These are phyloP conservation scores for Chaetomium sp. DNA, from an alignment of 2,329 filamentous ascomycete species.

Conservation along the genomic window DNA sequence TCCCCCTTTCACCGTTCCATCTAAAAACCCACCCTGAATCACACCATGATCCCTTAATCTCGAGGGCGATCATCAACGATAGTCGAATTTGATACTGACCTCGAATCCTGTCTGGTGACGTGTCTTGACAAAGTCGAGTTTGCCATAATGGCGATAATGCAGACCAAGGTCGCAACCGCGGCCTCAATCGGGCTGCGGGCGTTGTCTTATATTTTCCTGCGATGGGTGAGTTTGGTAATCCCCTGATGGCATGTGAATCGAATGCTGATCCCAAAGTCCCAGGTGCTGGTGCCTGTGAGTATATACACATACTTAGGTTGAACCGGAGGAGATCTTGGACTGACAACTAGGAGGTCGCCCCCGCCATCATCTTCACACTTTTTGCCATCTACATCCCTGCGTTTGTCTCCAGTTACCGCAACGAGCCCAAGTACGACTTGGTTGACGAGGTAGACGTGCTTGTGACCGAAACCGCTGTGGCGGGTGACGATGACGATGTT, in stretches of 20 bases:
- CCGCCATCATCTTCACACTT: conserved; percentile 56
- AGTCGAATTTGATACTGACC: not conserved
- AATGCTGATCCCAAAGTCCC: conserved; percentile 22
- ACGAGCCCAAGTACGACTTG: conserved; percentile 59
- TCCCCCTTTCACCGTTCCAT: not conserved
- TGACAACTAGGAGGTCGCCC: conserved; percentile 31
- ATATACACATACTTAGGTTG: not conserved
- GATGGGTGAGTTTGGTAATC: conserved; percentile 55
- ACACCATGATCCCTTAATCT: not conserved
- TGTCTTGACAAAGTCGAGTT: not conserved
- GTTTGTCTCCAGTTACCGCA: conserved; percentile 61
- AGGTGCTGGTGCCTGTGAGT: conserved; percentile 45
- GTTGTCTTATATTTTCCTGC: conserved; percentile 59
- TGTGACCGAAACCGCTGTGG: conserved; percentile 50
- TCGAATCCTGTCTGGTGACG: not conserved
- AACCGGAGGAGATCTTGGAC: not conserved
- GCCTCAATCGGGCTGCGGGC: conserved; percentile 55
- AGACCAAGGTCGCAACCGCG: conserved; percentile 42
- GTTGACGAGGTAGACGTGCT: conserved; percentile 62
- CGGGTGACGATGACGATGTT: conserved; percentile 16
- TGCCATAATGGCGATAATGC: conserved; percentile 36
- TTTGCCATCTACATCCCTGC: conserved; percentile 67
- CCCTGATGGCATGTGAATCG: not conserved
- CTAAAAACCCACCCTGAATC: no score
- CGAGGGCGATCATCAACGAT: not conserved